Evolutionary conservation across 2,329 filamentous ascomycete genomes (phyloP), one percentile per base, ranked within the genome.

Genomic region (Colletotrichum liriopes): DNA sequence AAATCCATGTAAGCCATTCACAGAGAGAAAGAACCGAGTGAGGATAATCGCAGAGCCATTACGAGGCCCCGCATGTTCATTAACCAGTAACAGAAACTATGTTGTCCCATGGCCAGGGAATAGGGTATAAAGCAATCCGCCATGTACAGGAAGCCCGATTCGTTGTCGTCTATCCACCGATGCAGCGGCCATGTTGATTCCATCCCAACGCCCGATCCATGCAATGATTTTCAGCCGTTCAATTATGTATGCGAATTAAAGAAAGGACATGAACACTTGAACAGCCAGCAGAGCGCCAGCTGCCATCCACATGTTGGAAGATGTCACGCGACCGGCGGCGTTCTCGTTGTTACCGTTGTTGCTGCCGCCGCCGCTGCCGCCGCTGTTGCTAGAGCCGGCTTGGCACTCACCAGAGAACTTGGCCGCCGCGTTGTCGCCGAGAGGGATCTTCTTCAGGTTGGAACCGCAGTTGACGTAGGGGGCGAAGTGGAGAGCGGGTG

Each of bases 401-500:
- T 69, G 26, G 45, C 77, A 78, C 60, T 78, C 75, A 56, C 77
- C 77, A 16, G 63, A 65, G 60, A 78, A 77, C 41, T 66, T 39
- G 11, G 66, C 63, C 2, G 76, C 73, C 37, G 69, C 74, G 58
- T 78, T 76, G 20, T 60, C 41, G 52, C 76, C 77, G 5, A 68
- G 47, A 23, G 77, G 77, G 29, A 78, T 77, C 71, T 74, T 74
- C 52, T 76, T 74, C 55, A 75, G 67, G 39, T 76, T 77, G 9
- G 76, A 72, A 35, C 77, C 77, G 29, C 77, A 78, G 74, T 78
- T 75, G 66, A 74, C 71, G 39, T 77, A 78, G 14, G 73, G 69
- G 12, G 77, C 77, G 51, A 78, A 77, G 63, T 78, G 76, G 18
- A 78, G 72, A n/a, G 76, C 77, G 9, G 75, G 75, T 8, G 74